phyloP scores from a whole-genome alignment of 108 stramenopile species.

The Nitzschia sp. region DNA sequence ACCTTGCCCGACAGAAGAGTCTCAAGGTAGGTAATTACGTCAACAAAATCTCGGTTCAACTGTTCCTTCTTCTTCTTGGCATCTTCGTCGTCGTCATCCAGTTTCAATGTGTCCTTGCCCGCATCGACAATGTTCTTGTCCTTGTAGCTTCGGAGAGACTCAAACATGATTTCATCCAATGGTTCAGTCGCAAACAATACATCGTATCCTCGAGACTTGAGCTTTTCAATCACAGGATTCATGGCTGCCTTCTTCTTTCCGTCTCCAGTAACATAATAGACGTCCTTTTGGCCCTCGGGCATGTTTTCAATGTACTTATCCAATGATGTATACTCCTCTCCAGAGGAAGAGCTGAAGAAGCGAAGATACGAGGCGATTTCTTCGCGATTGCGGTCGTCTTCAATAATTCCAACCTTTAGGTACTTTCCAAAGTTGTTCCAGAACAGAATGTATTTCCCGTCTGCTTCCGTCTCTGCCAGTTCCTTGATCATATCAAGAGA shows the following conservation, averaged over 20 bases:
- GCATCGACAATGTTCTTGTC: conserved; percentile 87
- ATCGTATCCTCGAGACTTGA: conserved; percentile 86
- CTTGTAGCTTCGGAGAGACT: conserved; percentile 83
- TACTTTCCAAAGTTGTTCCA: conserved; percentile 98
- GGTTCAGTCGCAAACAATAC: conserved; percentile 94
- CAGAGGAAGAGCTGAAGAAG: conserved; percentile 85
- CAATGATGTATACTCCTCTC: conserved; percentile 82
- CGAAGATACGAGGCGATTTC: conserved; percentile 86
- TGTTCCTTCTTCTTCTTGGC: conserved; percentile 91
- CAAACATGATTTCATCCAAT: conserved; percentile 96
- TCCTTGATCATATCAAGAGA: conserved; percentile 93
- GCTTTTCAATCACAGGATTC: conserved; percentile 93
- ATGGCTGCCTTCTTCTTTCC: conserved; percentile 76
- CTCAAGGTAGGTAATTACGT: conserved; percentile 84
- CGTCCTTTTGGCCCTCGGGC: conserved; percentile 91
- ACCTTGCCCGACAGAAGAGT: conserved; percentile 78
- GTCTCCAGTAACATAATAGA: conserved; percentile 97
- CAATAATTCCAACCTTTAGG: conserved; percentile 93
- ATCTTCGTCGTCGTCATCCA: conserved; percentile 87
- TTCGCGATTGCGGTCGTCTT: conserved; percentile 88
- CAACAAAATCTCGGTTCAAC: conserved; percentile 60
- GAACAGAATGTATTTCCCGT: conserved; percentile 75
- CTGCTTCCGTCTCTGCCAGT: conserved; percentile 76
- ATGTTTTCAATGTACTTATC: conserved; percentile 89
- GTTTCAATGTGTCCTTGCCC: conserved; percentile 86